Conservation (phyloP, 2,329 filamentous ascomycete genomes). For the Talaromyces sp. region DNA sequence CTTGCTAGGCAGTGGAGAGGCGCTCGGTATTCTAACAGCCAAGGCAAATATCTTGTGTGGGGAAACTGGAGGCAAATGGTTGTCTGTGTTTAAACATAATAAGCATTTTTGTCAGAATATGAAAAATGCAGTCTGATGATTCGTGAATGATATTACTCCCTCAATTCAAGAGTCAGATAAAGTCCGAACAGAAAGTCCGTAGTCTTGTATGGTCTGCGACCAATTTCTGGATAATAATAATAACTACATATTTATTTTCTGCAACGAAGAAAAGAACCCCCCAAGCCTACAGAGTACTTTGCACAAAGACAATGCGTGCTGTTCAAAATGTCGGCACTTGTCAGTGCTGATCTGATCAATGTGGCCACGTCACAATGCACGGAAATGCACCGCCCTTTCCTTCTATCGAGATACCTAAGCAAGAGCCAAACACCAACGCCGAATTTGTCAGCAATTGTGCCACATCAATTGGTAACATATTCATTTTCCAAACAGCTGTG, state of each 20-base stretch:
- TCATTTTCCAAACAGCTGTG: neutral
- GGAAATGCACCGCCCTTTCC: neutral
- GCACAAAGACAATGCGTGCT: neutral
- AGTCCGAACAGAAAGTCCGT: neutral
- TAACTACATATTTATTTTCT: neutral
- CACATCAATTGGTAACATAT: neutral
- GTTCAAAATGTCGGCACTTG: neutral
- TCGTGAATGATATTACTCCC: slow-evolving; percentile 9
- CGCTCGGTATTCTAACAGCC: neutral
- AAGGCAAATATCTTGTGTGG: neutral
- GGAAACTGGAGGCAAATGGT: neutral
- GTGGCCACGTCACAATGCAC: neutral
- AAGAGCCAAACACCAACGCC: neutral
- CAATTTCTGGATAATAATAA: neutral
- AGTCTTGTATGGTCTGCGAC: neutral
- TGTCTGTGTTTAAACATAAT: slow-evolving; percentile 25
- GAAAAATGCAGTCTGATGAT: slow-evolving; percentile 30
- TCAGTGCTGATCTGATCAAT: neutral
- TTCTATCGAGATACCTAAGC: neutral
- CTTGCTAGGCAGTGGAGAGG: neutral
- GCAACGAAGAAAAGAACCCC: neutral
- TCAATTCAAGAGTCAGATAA: neutral
- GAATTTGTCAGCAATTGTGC: neutral
- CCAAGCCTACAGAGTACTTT: neutral
- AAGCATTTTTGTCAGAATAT: slow-evolving; percentile 22